phyloP scores from a whole-genome alignment of 345 rosid species.

The Citrus glauca region DNA sequence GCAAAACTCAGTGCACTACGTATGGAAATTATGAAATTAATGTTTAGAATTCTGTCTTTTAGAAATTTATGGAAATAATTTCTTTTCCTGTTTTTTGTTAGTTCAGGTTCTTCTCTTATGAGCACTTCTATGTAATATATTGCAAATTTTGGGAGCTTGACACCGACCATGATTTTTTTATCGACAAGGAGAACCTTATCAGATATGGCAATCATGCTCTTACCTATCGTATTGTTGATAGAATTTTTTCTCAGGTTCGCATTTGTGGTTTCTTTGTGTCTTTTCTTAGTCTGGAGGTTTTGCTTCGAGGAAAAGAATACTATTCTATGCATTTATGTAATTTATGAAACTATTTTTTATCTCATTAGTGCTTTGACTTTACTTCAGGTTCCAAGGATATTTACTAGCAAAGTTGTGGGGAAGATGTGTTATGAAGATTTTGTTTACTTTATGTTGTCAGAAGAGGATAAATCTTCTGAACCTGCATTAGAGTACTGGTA shows the following conservation, averaged over 20 bases:
- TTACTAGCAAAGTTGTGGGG: conserved; percentile 74
- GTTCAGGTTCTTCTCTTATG: conserved; percentile 89
- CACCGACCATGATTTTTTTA: conserved; percentile 93
- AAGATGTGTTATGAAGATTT: conserved; percentile 98
- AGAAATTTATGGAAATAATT: background rate
- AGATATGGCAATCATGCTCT: conserved; percentile 96
- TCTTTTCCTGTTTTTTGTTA: conserved; percentile 11
- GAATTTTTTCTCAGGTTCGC: conserved; percentile 88
- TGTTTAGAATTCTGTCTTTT: background rate
- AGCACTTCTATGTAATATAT: conserved; percentile 93
- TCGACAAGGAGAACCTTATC: conserved; percentile 93
- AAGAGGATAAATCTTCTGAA: conserved; percentile 93
- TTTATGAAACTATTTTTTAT: background rate
- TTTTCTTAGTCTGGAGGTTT: background rate
- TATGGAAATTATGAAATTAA: background rate
- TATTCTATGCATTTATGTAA: background rate
- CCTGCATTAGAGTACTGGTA: conserved; percentile 92
- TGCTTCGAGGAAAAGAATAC: background rate
- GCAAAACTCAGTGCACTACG: background rate
- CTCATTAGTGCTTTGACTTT: conserved; percentile 3
- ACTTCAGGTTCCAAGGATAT: conserved; percentile 67
- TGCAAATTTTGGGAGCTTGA: conserved; percentile 99
- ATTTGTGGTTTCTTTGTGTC: conserved; percentile 1
- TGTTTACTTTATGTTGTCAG: conserved; percentile 86
- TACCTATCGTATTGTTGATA: conserved; percentile 89